These are phyloP conservation scores for Zelonia costaricensis DNA, from an alignment of 208 protist species.

Conservation along the genomic window DNA sequence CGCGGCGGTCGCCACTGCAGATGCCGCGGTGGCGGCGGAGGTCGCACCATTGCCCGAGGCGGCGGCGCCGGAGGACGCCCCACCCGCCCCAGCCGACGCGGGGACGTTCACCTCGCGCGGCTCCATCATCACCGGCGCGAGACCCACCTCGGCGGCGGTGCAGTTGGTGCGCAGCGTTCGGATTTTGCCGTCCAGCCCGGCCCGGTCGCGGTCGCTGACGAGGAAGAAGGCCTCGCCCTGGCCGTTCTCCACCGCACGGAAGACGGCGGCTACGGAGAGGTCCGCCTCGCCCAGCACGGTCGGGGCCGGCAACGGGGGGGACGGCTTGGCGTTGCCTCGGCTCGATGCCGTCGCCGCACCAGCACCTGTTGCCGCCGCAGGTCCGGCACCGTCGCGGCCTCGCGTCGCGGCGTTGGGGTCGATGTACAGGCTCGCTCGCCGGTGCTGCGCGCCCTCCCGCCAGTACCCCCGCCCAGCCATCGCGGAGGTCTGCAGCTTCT, in stretches of 20 bases:
- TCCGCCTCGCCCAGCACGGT: conserved; percentile 28
- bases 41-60: neutral
- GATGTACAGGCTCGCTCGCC: conserved; percentile 2
- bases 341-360: neutral
- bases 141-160: conserved; percentile 29
- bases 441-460: conserved; percentile 11
- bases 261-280: conserved; percentile 39
- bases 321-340: neutral
- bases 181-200: conserved; percentile 35
- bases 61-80: no score
- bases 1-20: conserved; percentile 10
- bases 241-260: conserved; percentile 37
- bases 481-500: conserved; percentile 45
- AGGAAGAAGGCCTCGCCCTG: conserved; percentile 79
- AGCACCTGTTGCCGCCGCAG: neutral
- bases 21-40: neutral
- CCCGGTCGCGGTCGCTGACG: conserved; percentile 29
- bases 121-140: conserved; percentile 40
- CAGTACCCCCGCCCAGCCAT: conserved; percentile 19
- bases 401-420: conserved; percentile 2
- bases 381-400: neutral
- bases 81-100: no score
- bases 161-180: conserved; percentile 34
- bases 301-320: neutral
- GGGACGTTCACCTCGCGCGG: conserved; percentile 50